Evolutionary conservation across 225 moss, liverwort and hornwort genomes (phyloP), one percentile per base, ranked within the genome.

Genomic region (Straminergon stramineum): DNA sequence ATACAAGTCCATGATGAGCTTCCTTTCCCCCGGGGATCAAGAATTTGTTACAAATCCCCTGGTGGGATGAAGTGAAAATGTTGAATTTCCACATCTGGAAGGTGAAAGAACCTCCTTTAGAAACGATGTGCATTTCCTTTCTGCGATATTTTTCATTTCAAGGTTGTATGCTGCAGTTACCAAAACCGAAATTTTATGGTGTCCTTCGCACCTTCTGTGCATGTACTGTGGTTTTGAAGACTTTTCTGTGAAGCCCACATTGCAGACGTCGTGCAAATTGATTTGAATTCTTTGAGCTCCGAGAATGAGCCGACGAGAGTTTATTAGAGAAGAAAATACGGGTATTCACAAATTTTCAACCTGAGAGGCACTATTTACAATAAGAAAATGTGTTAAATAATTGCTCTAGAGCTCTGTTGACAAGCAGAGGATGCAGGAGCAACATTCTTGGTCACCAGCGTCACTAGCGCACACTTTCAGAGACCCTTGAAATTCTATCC

Each of bases 401-500:
- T 31, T 48, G 0, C 2, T 51, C 12, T 28, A 6, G 17, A 6
- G 2, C 7, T 51, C 8, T 7, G 20, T 52, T 13, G 13, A 13
- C 34, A 2, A 1, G 41, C 15, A 19, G 13, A 32, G 13, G 32
- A 21, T 8, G 18, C 48, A 51, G 4, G 13, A 16, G 41, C 3
- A 2, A 0, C 6, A 2, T 2, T 1, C 11, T 20, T 35, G 10
- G 34, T 20, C 19, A 5, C 37, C 37, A 21, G 12, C 12, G 21
- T 0, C 37, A 10, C 11, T 6, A 37, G 3, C 6, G 8, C 41
- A 2, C 3, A 13, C 6, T 18, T 32, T 34, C 34, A 21, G 4
- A 3, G 3, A 5, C 0, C 2, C 10, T 24, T 24, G 0, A 8
- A 1, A 2, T 70, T 24, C 0, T 14, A 3, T 3, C 3, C 71